Evolutionary conservation across 179 eudicot genomes (phyloP), one percentile per base, ranked within the genome.

Genomic region (Sideroxylon spinosum): DNA sequence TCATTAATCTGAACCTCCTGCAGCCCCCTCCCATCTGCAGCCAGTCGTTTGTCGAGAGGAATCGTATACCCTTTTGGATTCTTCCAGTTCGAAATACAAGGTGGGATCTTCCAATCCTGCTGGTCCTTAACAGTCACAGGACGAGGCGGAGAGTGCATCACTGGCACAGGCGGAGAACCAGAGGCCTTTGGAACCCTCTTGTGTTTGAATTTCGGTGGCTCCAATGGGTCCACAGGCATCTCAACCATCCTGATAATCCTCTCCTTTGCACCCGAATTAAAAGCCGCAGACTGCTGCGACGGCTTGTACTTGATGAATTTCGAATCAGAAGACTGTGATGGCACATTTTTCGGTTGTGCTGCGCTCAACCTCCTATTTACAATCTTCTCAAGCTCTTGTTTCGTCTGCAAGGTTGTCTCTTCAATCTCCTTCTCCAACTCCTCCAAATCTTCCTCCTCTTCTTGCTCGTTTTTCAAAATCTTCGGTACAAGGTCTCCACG

Each of bases 11-110:
- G 94, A 69, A 94, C 98, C 44, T 94, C 97, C 78, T 94, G 97
- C 71, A 92, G 92, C 37, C 97, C 97, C 61, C 97, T 90, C 64
- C 98, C 98, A 85, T 94, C 98, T 0, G 97, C 98, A 13, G 98
- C 98, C 74, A 94, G 84, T 50, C 98, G 91, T 83, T 91, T 94
- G 64, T 94, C 97, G 12, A 94, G 86, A 3, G 98, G 98, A 55
- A 94, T 94, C 2, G 98, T 92, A 71, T 91, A 94, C 74, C 97
- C 98, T 81, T 94, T 94, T 0, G 98, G 94, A 61, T 92, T 92
- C 89, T 94, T 94, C 98, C 96, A 94, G 81, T 94, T 94, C 0
- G 98, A 94, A 76, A 94, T 91, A 71, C 98, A 94, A 2, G 98
- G 98, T 1, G 97, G 97, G 49, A 94, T 92, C 74, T 92, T 92